Evolutionary conservation across 2,329 filamentous ascomycete genomes (phyloP).

Genomic region (Monilinia vaccinii-corymbosi): DNA sequence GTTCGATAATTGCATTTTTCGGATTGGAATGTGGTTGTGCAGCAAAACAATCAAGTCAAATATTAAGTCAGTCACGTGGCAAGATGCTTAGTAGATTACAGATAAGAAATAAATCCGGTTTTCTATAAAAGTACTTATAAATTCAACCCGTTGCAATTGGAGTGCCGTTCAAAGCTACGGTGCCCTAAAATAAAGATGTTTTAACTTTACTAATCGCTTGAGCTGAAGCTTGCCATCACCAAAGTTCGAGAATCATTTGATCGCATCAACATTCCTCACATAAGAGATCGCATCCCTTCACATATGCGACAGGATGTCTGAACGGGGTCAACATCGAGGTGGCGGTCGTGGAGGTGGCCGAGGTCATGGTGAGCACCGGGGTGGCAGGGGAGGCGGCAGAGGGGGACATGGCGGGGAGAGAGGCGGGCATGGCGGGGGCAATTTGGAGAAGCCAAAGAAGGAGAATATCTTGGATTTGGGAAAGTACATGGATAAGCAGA

Average conservation of each 20-base stretch:
- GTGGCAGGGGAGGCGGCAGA: conserved; percentile 20
- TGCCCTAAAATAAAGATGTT: not conserved
- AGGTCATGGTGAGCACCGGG: conserved; percentile 11
- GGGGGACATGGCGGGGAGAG: conserved; percentile 31
- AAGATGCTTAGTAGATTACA: no score
- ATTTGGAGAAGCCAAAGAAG: conserved; percentile 82
- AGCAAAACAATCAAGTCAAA: no score
- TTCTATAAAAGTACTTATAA: no score
- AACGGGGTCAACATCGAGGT: conserved; percentile 16
- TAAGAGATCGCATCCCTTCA: not conserved
- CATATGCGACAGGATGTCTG: conserved; percentile 15
- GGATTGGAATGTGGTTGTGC: no score
- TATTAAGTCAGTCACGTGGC: no score
- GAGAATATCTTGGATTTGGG: conserved; percentile 93
- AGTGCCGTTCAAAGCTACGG: no score
- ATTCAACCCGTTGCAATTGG: no score
- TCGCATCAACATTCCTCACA: not conserved
- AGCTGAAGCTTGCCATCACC: not conserved
- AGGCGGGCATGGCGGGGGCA: conserved; percentile 35
- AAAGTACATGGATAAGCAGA: conserved; percentile 96
- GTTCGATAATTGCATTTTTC: no score
- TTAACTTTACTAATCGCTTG: not conserved
- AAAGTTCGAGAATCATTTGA: not conserved
- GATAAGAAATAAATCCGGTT: no score
- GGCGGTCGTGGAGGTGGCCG: conserved; percentile 14